Evolutionary conservation across 352 stramenopile genomes (phyloP).

Genomic region (Pythium periplocum): DNA sequence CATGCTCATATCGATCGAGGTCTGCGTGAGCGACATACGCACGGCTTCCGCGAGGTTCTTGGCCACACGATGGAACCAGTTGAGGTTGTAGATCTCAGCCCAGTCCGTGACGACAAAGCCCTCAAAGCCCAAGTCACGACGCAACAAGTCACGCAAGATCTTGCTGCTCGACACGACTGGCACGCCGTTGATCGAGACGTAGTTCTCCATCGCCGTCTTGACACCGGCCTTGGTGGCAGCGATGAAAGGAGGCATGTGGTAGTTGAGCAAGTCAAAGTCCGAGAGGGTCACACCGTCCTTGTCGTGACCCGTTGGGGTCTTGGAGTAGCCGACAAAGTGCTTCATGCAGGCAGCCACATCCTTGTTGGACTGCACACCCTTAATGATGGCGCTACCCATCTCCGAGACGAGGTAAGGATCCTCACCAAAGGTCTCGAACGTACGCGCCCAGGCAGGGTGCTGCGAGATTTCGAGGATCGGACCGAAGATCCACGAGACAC

Average conservation of each 20-base stretch:
- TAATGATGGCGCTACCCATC: constrained; percentile 89
- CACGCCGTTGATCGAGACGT: constrained; percentile 94
- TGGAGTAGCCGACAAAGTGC: constrained; percentile 92
- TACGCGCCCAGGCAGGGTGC: constrained; percentile 92
- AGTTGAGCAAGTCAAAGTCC: constrained; percentile 89
- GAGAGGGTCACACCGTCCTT: constrained; percentile 82
- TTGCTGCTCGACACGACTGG: constrained; percentile 87
- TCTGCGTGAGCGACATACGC: constrained; percentile 42
- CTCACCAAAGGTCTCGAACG: constrained; percentile 92
- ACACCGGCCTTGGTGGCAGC: constrained; percentile 76
- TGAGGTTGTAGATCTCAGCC: constrained; percentile 85
- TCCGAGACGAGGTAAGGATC: constrained; percentile 88
- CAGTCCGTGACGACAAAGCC: constrained; percentile 95
- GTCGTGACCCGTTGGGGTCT: constrained; percentile 60
- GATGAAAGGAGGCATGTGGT: constrained; percentile 86
- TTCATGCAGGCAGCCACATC: constrained; percentile 89
- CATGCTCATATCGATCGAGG: constrained; percentile 85
- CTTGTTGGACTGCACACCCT: constrained; percentile 78
- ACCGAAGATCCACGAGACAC: constrained; percentile 57
- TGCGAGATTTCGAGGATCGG: constrained; percentile 95
- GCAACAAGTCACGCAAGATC: constrained; percentile 64
- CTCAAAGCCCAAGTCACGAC: constrained; percentile 81
- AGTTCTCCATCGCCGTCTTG: constrained; percentile 93
- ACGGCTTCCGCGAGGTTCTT: constrained; percentile 61
- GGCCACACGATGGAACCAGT: constrained; percentile 68